phyloP scores from a whole-genome alignment of 1,284 basidiomycete genomes.

The Cerrena zonata region DNA sequence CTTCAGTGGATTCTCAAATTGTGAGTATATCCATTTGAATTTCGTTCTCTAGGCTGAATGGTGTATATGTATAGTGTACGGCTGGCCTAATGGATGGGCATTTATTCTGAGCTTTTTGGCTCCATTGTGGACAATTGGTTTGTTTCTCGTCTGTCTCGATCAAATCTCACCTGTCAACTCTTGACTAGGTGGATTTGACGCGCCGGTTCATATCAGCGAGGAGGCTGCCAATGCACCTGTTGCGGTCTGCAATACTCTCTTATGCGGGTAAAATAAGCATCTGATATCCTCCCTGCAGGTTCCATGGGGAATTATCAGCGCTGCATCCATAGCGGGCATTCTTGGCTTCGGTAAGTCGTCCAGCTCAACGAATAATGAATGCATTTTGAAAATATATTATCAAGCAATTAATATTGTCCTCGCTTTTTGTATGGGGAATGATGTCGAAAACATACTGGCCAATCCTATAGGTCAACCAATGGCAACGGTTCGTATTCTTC shows the following conservation, averaged over 20 bases:
- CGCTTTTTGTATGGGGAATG: slow-evolving; percentile 57
- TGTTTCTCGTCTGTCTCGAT: slow-evolving; percentile 11
- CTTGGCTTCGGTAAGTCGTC: slow-evolving; percentile 58
- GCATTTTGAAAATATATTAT: not conserved
- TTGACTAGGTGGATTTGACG: slow-evolving; percentile 26
- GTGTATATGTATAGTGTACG: slow-evolving; percentile 50
- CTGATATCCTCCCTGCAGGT: slow-evolving; percentile 32
- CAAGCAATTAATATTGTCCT: slow-evolving; percentile 51
- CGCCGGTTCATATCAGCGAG: slow-evolving; percentile 71
- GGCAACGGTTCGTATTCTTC: slow-evolving; percentile 30
- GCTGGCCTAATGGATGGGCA: slow-evolving; percentile 69
- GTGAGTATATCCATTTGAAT: slow-evolving; percentile 28
- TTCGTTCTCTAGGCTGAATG: not conserved
- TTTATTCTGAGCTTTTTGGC: slow-evolving; percentile 74
- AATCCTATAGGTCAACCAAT: slow-evolving; percentile 69
- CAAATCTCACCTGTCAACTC: too few relatives aligned
- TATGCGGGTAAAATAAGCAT: not conserved
- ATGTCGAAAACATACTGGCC: slow-evolving; percentile 47
- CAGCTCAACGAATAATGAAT: not conserved
- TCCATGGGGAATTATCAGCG: slow-evolving; percentile 63
- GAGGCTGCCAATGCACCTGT: slow-evolving; percentile 65
- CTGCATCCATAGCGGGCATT: slow-evolving; percentile 48
- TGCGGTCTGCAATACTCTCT: slow-evolving; percentile 25
- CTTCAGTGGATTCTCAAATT: slow-evolving; percentile 23
- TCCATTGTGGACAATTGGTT: slow-evolving; percentile 76